A percentile compares a stretch with the other conserved stretches of the same genome.
These are phyloP conservation scores for Immersiporthe knoxdaviesiana DNA, from an alignment of 2,329 filamentous ascomycete genomes.

Conservation along the genomic window DNA sequence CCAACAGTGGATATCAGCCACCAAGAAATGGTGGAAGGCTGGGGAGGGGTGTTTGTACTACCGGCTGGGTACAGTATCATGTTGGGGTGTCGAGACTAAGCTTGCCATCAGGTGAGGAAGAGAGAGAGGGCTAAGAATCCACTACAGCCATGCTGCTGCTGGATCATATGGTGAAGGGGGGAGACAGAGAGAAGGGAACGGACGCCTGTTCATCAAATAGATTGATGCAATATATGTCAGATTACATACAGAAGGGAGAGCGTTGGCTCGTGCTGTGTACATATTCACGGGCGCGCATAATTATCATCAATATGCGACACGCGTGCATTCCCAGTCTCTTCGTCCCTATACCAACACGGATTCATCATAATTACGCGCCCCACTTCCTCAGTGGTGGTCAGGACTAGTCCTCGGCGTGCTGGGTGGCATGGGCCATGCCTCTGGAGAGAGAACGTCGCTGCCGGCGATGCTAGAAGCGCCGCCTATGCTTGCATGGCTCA, in stretches of 20 bases:
- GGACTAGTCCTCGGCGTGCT: slow-evolving; percentile 12
- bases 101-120: too few relatives aligned
- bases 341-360: background rate
- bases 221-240: background rate
- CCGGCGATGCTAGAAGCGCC: slow-evolving; percentile 11
- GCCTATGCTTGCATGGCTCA: slow-evolving; percentile 3
- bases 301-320: background rate
- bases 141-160: too few relatives aligned
- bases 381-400: slow-evolving; percentile 3
- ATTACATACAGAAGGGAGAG: background rate
- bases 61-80: too few relatives aligned
- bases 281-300: background rate
- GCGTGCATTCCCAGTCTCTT: too few relatives aligned
- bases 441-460: slow-evolving; percentile 15
- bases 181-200: background rate
- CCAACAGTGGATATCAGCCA: too few relatives aligned
- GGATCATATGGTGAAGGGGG: too few relatives aligned
- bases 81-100: too few relatives aligned
- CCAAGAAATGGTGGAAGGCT: too few relatives aligned
- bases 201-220: background rate
- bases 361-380: background rate
- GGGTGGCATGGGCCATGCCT: slow-evolving; percentile 17
- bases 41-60: too few relatives aligned
- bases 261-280: background rate
- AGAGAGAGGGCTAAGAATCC: too few relatives aligned